Conservation (phyloP, 202 grass and related monocot species). For the Miscanthus sacchariflorus region DNA sequence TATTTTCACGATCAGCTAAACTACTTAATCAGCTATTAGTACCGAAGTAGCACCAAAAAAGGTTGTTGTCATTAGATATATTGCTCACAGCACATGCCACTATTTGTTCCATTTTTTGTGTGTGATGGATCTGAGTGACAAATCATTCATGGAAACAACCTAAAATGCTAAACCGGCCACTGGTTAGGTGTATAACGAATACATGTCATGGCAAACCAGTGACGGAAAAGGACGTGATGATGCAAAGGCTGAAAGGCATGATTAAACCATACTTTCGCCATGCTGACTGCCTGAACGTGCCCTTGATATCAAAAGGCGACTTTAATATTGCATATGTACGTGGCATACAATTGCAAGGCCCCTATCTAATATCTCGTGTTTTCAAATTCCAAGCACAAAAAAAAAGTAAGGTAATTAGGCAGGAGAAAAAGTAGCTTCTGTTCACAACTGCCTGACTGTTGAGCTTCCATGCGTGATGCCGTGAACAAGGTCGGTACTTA, state of each 20-base stretch:
- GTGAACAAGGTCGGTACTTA: neutral
- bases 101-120: neutral
- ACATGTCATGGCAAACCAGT: neutral
- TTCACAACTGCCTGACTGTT: neutral
- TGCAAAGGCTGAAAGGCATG: neutral
- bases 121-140: neutral
- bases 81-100: neutral
- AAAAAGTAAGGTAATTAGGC: slow-evolving; percentile 18
- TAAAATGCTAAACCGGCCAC: neutral
- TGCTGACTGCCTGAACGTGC: neutral
- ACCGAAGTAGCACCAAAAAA: neutral
- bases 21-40: neutral
- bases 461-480: neutral
- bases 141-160: neutral
- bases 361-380: neutral
- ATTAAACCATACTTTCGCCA: slow-evolving; percentile 31
- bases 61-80: neutral
- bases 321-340: slow-evolving; percentile 1
- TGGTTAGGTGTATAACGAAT: neutral
- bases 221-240: neutral
- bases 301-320: neutral
- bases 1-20: neutral
- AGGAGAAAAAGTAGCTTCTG: neutral
- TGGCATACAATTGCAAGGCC: neutral
- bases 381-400: neutral